phyloP scores from a whole-genome alignment of 257 asterid genomes.

The Petrea volubilis region DNA sequence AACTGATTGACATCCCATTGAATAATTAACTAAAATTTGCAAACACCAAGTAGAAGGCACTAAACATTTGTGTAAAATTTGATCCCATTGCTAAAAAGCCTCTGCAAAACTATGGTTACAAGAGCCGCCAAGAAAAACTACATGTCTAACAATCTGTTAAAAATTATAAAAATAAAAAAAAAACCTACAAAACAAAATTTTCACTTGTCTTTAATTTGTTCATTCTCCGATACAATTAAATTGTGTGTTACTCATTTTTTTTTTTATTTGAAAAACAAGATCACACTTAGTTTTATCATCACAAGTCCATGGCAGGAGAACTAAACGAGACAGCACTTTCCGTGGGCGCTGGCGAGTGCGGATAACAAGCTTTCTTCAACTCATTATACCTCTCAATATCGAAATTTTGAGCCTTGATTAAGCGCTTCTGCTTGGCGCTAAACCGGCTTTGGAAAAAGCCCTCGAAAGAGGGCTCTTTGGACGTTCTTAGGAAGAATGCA shows the following conservation, averaged over 20 bases:
- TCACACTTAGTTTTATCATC: neutral
- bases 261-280: neutral
- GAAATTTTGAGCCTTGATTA: slow-evolving; percentile 55
- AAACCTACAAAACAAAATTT: slow-evolving; percentile 1
- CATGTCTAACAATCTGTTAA: neutral
- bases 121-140: slow-evolving; percentile 33
- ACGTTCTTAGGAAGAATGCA: slow-evolving; percentile 69
- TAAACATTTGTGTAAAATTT: neutral
- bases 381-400: slow-evolving; percentile 59
- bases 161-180: neutral
- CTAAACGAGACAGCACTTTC: slow-evolving; percentile 12
- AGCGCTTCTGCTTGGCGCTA: slow-evolving; percentile 51
- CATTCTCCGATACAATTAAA: neutral
- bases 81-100: slow-evolving; percentile 16
- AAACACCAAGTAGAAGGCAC: too few species aligned
- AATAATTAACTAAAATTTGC: too few species aligned
- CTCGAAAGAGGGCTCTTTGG: slow-evolving; percentile 78
- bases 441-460: slow-evolving; percentile 81
- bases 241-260: neutral
- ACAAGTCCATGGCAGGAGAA: slow-evolving; percentile 7
- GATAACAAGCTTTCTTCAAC: slow-evolving; percentile 49
- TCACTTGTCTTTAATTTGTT: neutral
- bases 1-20: too few species aligned
- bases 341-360: slow-evolving; percentile 1
- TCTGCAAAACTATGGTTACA: slow-evolving; percentile 32